phyloP scores from a whole-genome alignment of 2,329 filamentous ascomycete species.

The Aureobasidium namibiae region DNA sequence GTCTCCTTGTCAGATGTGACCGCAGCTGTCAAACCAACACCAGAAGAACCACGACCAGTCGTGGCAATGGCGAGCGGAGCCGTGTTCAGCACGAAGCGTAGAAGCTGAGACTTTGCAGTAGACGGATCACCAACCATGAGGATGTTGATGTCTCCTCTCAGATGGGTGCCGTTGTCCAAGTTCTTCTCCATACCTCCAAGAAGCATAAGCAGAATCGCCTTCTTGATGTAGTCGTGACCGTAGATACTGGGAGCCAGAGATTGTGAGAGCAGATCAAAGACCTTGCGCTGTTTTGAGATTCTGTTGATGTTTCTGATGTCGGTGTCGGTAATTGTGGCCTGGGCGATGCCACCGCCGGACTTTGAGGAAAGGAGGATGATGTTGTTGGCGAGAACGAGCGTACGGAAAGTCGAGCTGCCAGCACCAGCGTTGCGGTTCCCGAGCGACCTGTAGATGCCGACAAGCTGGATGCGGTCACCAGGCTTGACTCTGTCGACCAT shows the following conservation, averaged over 20 bases:
- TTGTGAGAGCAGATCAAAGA: slow-evolving; percentile 87
- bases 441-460: slow-evolving; percentile 90
- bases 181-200: slow-evolving; percentile 98
- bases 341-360: slow-evolving; percentile 85
- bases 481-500: slow-evolving; percentile 92
- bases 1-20: slow-evolving; percentile 97
- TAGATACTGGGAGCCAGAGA: slow-evolving; percentile 95
- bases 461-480: slow-evolving; percentile 89
- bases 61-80: slow-evolving; percentile 94
- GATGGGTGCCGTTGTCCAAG: slow-evolving; percentile 91
- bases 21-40: slow-evolving; percentile 93
- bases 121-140: slow-evolving; percentile 98
- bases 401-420: slow-evolving; percentile 91
- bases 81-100: slow-evolving; percentile 95
- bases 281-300: slow-evolving; percentile 83
- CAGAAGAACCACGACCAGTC: slow-evolving; percentile 87
- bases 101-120: slow-evolving; percentile 94
- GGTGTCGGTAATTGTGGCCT: slow-evolving; percentile 86
- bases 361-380: slow-evolving; percentile 92
- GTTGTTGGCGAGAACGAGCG: slow-evolving; percentile 87
- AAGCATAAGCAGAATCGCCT: slow-evolving; percentile 90
- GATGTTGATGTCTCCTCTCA: slow-evolving; percentile 98
- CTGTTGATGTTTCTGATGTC: slow-evolving; percentile 99
- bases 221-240: slow-evolving; percentile 96
- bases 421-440: slow-evolving; percentile 89